Evolutionary conservation across 345 rosid species (phyloP).

Genomic region (Eucalyptus erythrocorys): DNA sequence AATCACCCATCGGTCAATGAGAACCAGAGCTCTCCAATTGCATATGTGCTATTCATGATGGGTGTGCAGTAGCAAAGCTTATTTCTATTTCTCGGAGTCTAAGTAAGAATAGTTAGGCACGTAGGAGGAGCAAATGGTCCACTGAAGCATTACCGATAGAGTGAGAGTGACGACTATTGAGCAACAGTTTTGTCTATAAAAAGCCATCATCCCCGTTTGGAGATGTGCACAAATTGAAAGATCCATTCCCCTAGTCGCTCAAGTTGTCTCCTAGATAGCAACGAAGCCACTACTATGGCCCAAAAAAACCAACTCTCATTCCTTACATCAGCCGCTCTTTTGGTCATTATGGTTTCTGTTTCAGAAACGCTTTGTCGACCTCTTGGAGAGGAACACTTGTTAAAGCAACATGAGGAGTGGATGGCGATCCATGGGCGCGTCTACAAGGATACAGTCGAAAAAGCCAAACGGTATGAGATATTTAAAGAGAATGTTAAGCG

Average conservation of each 20-base stretch:
- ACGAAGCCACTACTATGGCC: background rate
- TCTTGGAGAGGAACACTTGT: slow-evolving; percentile 12
- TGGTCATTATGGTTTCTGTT: background rate
- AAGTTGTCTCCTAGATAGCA: background rate
- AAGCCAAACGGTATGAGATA: background rate
- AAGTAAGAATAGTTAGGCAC: background rate
- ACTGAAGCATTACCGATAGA: background rate
- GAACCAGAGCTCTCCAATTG: background rate
- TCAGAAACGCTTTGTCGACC: background rate
- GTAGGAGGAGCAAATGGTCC: background rate
- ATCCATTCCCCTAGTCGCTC: background rate
- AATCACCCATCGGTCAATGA: background rate
- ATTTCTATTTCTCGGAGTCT: background rate
- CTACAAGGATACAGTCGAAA: background rate
- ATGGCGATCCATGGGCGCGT: slow-evolving; percentile 4
- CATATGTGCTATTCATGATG: slow-evolving; percentile 1
- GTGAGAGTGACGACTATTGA: background rate
- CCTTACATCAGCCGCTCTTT: background rate
- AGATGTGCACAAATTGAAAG: background rate
- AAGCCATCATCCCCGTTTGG: background rate
- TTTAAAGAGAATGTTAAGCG: slow-evolving; percentile 5
- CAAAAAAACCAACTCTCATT: background rate
- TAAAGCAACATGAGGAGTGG: slow-evolving; percentile 22
- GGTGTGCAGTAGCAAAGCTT: background rate
- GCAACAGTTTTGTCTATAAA: background rate